Conservation (phyloP, 208 protist species). For the Leishmania tarentolae region DNA sequence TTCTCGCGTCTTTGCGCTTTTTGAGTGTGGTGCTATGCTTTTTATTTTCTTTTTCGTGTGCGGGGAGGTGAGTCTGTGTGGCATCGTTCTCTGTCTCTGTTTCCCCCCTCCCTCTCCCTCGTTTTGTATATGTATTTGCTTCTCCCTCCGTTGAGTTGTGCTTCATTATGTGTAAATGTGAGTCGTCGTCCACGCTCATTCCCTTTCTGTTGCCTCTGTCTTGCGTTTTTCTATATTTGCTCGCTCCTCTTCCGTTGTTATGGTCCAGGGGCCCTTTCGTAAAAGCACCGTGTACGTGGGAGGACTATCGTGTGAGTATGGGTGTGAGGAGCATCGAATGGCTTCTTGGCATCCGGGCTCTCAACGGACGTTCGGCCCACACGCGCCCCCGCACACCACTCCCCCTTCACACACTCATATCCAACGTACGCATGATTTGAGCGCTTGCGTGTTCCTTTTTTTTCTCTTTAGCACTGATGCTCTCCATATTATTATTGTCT, state of each 20-base stretch:
- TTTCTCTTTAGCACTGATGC: not conserved
- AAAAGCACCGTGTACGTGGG: not conserved
- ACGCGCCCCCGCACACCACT: not conserved
- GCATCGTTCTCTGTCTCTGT: too few relatives aligned
- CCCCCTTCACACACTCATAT: not conserved
- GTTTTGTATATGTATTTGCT: not conserved
- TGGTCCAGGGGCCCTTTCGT: not conserved
- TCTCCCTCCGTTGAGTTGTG: not conserved
- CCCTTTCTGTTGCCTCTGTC: not conserved
- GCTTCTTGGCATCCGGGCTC: slow-evolving; percentile 4
- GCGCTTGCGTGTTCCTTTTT: not conserved
- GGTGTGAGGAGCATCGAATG: not conserved
- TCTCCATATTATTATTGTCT: not conserved
- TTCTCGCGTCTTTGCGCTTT: not conserved
- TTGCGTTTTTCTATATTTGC: not conserved
- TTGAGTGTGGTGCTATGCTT: not conserved
- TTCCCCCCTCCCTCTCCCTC: too few relatives aligned
- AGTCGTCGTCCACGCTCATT: not conserved
- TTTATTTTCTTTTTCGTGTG: not conserved
- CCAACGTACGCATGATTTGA: not conserved
- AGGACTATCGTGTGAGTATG: too few relatives aligned
- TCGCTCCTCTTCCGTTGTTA: not conserved
- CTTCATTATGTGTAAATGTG: not conserved
- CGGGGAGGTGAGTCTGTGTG: too few relatives aligned
- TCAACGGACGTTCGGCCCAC: not conserved